A percentile compares a stretch with the other conserved stretches of the same genome.
These are phyloP conservation scores for Boletellus ananiceps DNA, from an alignment of 768 basidiomycete genomes.

Conservation along the genomic window DNA sequence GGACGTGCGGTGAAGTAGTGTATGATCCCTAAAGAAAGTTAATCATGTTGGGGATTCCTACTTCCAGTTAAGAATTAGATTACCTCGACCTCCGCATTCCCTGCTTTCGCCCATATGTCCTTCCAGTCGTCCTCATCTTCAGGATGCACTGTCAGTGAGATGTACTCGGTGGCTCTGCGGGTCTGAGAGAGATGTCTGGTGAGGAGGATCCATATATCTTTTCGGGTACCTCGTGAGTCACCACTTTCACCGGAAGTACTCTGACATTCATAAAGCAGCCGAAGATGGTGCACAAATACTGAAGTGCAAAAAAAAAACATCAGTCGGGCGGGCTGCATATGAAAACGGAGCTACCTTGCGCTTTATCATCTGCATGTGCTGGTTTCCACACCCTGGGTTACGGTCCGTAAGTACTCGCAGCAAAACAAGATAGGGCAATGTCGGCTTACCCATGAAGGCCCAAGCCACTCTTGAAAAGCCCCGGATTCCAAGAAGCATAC, in stretches of 20 bases:
- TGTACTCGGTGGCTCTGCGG: constrained; percentile 58
- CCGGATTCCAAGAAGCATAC: constrained; percentile 86
- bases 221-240: constrained; percentile 9
- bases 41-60: neutral
- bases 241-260: neutral
- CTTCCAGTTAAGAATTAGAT: neutral
- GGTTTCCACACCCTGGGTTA: constrained; percentile 39
- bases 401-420: neutral
- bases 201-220: constrained; percentile 77
- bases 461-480: constrained; percentile 44
- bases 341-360: constrained; percentile 32
- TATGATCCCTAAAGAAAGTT: constrained; percentile 34
- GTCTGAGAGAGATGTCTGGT: constrained; percentile 69
- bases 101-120: constrained; percentile 20
- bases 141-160: constrained; percentile 45
- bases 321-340: neutral
- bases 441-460: constrained; percentile 64
- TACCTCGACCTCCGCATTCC: constrained; percentile 39
- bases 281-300: constrained; percentile 41
- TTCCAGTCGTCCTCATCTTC: constrained; percentile 40
- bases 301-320: neutral
- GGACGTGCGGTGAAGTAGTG: constrained; percentile 43
- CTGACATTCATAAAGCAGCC: constrained; percentile 34
- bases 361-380: constrained; percentile 34
- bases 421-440: neutral